A percentile compares a stretch with the other conserved stretches of the same genome.
These are phyloP conservation scores for Phytophthora uliginosa DNA, from an alignment of 352 stramenopile genomes.

Conservation along the genomic window DNA sequence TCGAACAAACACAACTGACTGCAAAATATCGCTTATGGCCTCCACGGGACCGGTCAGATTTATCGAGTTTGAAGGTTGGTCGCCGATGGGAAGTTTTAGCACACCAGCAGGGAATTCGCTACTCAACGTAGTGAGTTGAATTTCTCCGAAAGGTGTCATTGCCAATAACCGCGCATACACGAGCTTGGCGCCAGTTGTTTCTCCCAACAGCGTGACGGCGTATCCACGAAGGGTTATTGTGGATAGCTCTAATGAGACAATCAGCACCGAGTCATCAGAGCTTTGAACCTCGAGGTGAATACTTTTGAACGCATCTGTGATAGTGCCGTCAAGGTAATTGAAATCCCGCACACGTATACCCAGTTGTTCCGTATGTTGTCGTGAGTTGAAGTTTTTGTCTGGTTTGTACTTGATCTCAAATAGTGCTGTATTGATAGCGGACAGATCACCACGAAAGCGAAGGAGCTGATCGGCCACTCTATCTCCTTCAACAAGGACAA, in stretches of 20 bases:
- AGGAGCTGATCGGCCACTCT: conserved; percentile 60
- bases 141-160: conserved; percentile 63
- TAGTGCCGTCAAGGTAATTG: conserved; percentile 63
- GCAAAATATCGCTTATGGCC: conserved; percentile 45
- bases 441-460: conserved; percentile 61
- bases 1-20: conserved; percentile 60
- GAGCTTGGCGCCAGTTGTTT: conserved; percentile 15
- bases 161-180: conserved; percentile 56
- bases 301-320: conserved; percentile 47
- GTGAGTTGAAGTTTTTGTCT: conserved; percentile 79
- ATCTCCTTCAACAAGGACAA: conserved; percentile 67
- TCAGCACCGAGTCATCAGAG: conserved; percentile 51
- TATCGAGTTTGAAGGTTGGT: conserved; percentile 41
- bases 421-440: conserved; percentile 70
- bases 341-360: conserved; percentile 66
- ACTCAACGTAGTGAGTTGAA: conserved; percentile 43
- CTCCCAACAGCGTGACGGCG: conserved; percentile 38
- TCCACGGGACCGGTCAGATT: conserved; percentile 47
- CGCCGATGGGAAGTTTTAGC: conserved; percentile 26
- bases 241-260: conserved; percentile 48
- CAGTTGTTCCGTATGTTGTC: conserved; percentile 68
- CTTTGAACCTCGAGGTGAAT: conserved; percentile 61
- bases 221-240: conserved; percentile 57
- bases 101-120: conserved; percentile 35
- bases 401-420: conserved; percentile 83